Conservation (phyloP, 129 eudicot genomes). For the Glebionis coronaria region DNA sequence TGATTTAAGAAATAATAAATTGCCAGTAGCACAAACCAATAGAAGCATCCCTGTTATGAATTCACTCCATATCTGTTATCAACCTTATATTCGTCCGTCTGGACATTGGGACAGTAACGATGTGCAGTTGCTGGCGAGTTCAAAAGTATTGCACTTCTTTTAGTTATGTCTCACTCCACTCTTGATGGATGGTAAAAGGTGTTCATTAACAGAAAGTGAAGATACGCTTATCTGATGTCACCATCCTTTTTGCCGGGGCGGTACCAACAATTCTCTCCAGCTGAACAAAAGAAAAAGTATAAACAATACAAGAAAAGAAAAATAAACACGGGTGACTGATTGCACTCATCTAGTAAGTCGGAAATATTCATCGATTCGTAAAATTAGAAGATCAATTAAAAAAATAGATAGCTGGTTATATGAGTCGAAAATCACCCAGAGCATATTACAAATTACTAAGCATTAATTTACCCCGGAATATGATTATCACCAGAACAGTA, state of each 20-base stretch:
- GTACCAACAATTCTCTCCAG: slow-evolving; percentile 92
- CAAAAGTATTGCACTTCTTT: not conserved
- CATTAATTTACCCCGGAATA: no score
- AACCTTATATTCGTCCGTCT: not conserved
- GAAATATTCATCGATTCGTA: no score
- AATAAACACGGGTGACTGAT: no score
- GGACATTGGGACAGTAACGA: no score
- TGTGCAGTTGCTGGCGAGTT: no score
- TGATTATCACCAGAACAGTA: no score
- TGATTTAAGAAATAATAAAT: no score
- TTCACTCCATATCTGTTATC: not conserved
- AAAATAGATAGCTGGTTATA: no score
- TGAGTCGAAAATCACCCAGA: no score
- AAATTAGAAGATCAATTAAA: no score
- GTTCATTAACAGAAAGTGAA: slow-evolving; percentile 56
- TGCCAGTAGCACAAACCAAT: not conserved
- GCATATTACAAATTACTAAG: no score
- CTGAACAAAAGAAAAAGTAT: slow-evolving; percentile 30
- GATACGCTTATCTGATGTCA: slow-evolving; percentile 62
- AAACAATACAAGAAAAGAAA: not conserved
- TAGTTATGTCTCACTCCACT: not conserved
- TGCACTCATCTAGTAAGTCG: no score
- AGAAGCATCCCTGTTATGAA: not conserved
- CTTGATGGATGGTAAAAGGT: not conserved
- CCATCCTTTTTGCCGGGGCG: slow-evolving; percentile 72